Evolutionary conservation across 805 yeast genomes (phyloP).

Genomic region (Saturnispora quitensis): DNA sequence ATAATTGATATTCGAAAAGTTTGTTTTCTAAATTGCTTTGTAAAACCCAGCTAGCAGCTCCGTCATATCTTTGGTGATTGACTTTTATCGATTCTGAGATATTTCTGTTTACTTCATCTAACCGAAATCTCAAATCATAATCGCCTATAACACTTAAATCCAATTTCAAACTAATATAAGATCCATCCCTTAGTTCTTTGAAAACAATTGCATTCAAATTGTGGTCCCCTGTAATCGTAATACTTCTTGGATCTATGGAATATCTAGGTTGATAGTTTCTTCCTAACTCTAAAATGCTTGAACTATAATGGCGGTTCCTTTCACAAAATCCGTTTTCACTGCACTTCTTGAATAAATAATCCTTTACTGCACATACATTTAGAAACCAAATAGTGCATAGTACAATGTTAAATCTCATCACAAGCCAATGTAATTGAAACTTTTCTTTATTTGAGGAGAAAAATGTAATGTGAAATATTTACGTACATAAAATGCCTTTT

Average conservation of each 20-base stretch:
- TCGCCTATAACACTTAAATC: slow-evolving; percentile 46
- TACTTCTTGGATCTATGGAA: slow-evolving; percentile 30
- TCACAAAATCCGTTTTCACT: slow-evolving; percentile 73
- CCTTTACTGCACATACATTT: slow-evolving; percentile 39
- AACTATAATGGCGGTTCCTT: slow-evolving; percentile 65
- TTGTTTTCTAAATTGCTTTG: slow-evolving; percentile 10
- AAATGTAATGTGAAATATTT: neutral
- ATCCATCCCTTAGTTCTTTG: slow-evolving; percentile 36
- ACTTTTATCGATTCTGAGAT: slow-evolving; percentile 7
- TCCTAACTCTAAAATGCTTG: slow-evolving; percentile 24
- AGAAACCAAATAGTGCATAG: neutral
- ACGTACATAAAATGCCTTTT: neutral
- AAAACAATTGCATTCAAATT: slow-evolving; percentile 38
- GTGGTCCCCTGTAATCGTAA: slow-evolving; percentile 22
- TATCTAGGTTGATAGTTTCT: slow-evolving; percentile 30
- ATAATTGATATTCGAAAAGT: slow-evolving; percentile 21
- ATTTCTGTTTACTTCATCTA: slow-evolving; percentile 52
- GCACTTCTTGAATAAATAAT: slow-evolving; percentile 66
- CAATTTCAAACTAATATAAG: slow-evolving; percentile 43
- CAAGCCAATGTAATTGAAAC: neutral
- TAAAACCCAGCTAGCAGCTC: slow-evolving; percentile 53
- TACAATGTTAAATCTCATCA: neutral
- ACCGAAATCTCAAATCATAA: slow-evolving; percentile 49
- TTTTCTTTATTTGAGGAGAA: neutral
- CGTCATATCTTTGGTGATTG: slow-evolving; percentile 46